Conservation (phyloP, 192 early-diverging fungal species). For the Coemansia sp. region DNA sequence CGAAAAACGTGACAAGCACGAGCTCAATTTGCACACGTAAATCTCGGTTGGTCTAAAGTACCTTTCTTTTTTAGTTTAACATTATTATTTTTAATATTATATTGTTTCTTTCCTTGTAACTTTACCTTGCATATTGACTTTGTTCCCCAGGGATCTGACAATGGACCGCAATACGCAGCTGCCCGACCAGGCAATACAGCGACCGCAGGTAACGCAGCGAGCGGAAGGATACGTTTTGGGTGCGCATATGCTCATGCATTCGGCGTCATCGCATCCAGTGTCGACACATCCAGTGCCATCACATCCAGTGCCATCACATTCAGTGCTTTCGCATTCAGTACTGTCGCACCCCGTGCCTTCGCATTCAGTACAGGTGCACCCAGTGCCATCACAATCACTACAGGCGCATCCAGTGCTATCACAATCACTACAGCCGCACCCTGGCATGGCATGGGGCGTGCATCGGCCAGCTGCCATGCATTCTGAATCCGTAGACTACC, state of each 20-base stretch:
- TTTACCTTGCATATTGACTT: background rate
- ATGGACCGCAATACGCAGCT: background rate
- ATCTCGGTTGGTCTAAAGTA: background rate
- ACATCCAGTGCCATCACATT: too few species aligned
- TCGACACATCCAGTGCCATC: too few species aligned
- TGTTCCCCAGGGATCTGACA: background rate
- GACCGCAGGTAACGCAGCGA: background rate
- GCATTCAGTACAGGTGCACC: too few species aligned
- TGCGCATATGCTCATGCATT: too few species aligned
- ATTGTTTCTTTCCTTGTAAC: background rate
- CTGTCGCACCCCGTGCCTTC: too few species aligned
- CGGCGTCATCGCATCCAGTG: too few species aligned
- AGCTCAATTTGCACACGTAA: background rate
- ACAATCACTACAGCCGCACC: background rate
- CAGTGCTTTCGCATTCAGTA: background rate
- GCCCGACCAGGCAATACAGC: background rate
- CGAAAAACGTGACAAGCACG: background rate
- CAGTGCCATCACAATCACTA: too few species aligned
- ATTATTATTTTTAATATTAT: background rate
- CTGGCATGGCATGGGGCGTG: background rate
- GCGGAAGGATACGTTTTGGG: too few species aligned
- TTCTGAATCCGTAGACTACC: constrained; percentile 10
- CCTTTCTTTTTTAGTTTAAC: background rate
- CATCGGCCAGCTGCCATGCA: background rate
- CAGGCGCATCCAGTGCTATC: background rate